Evolutionary conservation across 2,329 filamentous ascomycete genomes (phyloP).

Genomic region (Arthrobotrys sphaeroides): DNA sequence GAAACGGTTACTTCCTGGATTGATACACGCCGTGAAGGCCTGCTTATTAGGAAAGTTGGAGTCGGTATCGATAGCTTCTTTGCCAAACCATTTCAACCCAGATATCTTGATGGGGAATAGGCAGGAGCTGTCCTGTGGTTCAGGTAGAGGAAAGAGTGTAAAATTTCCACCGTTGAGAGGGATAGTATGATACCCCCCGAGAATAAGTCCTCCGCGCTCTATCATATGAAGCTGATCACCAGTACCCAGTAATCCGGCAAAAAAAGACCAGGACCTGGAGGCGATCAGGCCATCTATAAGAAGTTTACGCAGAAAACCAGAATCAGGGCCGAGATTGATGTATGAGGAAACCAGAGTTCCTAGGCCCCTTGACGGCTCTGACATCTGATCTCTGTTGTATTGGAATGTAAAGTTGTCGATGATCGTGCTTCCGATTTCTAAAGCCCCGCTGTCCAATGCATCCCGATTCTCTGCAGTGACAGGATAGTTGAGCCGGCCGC

Average conservation of each 20-base stretch:
- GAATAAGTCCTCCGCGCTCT: not conserved
- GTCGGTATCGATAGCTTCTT: not conserved
- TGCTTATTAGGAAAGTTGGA: not conserved
- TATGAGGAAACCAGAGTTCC: not conserved
- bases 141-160: not conserved
- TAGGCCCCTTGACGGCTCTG: not conserved
- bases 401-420: not conserved
- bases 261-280: not conserved
- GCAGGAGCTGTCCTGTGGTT: not conserved
- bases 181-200: not conserved
- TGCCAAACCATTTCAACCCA: not conserved
- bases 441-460: not conserved
- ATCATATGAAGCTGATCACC: not conserved
- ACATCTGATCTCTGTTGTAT: not conserved
- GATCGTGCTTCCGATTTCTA: not conserved
- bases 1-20: not conserved
- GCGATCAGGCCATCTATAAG: not conserved
- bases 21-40: not conserved
- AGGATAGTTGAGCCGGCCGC: not conserved
- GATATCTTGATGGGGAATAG: not conserved
- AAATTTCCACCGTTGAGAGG: not conserved
- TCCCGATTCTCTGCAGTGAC: not conserved
- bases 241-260: not conserved
- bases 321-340: not conserved
- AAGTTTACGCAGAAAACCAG: not conserved